Base-by-base conservation (phyloP, 768 basidiomycete genomes). In the Rhizopogon salebrosus region DNA sequence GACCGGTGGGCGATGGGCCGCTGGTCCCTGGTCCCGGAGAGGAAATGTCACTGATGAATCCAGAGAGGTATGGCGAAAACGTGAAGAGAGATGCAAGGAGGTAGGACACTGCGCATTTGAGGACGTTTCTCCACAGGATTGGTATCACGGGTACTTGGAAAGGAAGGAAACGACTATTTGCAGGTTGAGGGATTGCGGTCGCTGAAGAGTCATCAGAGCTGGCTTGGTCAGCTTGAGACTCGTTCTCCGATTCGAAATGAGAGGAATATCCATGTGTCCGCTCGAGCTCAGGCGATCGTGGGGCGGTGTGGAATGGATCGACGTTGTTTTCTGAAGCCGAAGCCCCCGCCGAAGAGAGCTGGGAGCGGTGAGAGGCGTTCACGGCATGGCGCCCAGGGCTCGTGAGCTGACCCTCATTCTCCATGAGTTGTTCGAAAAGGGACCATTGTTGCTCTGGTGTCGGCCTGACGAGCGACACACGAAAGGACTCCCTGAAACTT, bases 71-170 rank as follows among this genome's bases (percentile, higher is more conserved):
- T 0, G 89, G 85, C 3, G 84, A 83, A 64, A 92, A 98, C 1
- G 97, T 99, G 77, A 98, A 99, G 10, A 98, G 75, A 0, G 90
- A 92, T 4, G 80, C 94, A 49, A 98, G 70, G 58, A 92, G 83
- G 69, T 99, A 99, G 0, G 95, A 89, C 16, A 98, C 73, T 2
- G 85, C 79, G 71, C 97, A 99, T 72, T 98, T 98, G 57, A 95
- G 70, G 40, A 97, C 80, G 62, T 90, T 92, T 37, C 80, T 79
- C 52, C 83, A 76, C 26, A 85, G 55, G 16, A 78, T 57, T 2
- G 84, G 70, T 34, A 86, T 57, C 11, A 68, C 56, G 4, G 78
- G 76, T 36, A 72, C 41, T 18, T 56, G 60, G 6, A 49, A 22
- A 9, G n/a, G n/a, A n/a, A n/a, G n/a, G n/a, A 52, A 39, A 54